These are phyloP conservation scores for Crepidotus variabilis DNA, from an alignment of 768 basidiomycete genomes.

Conservation along the genomic window DNA sequence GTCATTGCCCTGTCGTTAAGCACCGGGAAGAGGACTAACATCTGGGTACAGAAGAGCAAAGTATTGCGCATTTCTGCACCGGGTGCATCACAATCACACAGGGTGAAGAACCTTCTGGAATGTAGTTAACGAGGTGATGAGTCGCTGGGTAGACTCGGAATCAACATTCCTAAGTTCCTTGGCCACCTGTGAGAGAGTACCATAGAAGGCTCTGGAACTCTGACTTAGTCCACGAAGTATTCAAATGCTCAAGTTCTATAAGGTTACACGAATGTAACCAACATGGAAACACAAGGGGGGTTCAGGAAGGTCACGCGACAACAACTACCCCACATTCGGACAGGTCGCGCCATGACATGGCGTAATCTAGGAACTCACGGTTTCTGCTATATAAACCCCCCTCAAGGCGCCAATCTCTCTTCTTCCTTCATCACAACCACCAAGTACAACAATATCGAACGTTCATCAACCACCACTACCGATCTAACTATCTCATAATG, in stretches of 20 bases:
- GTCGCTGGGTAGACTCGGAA: neutral
- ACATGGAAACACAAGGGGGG: neutral
- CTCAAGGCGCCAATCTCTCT: neutral
- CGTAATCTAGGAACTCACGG: neutral
- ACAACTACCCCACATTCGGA: neutral
- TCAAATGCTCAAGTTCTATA: too few relatives aligned
- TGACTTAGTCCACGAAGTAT: neutral
- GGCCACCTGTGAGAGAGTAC: neutral
- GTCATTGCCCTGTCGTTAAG: too few relatives aligned
- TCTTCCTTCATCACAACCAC: neutral
- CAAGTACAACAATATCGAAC: conserved; percentile 3
- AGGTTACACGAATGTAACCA: too few relatives aligned
- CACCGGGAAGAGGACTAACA: too few relatives aligned
- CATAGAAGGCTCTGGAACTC: neutral
- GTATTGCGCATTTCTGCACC: too few relatives aligned
- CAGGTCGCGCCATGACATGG: neutral
- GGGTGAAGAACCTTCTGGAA: neutral
- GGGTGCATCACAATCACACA: too few relatives aligned
- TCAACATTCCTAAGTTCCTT: neutral
- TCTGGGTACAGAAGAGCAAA: too few relatives aligned
- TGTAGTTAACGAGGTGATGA: neutral
- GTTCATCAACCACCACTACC: neutral
- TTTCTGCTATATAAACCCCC: neutral
- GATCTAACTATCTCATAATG: conserved; percentile 39
- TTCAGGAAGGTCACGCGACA: neutral